These are phyloP conservation scores for Rhexocercosporidium sp. DNA, from an alignment of 2,329 filamentous ascomycete genomes.

Conservation along the genomic window DNA sequence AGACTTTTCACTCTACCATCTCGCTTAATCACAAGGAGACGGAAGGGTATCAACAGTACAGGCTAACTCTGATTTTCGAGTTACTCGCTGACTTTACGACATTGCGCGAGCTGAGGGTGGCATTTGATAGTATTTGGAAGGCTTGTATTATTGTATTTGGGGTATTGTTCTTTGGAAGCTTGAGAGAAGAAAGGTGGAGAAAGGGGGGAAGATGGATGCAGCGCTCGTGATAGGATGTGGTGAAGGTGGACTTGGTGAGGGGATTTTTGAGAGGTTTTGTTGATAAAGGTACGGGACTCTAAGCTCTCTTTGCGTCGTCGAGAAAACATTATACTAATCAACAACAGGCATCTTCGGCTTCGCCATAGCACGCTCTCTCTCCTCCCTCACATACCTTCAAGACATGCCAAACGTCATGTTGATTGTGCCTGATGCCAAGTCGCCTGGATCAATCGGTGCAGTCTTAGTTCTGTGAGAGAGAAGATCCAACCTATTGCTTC, in stretches of 20 bases:
- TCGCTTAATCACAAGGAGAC: no score
- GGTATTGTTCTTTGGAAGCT: no score
- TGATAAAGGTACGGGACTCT: background rate
- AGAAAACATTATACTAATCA: no score
- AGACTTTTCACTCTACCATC: no score
- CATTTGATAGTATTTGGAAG: no score
- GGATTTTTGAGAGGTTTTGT: background rate
- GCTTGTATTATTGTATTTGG: no score
- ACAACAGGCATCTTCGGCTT: constrained; percentile 3
- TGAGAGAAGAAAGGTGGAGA: no score
- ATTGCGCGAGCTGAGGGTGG: no score
- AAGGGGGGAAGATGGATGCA: background rate
- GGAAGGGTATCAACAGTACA: no score
- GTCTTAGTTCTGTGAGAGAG: background rate
- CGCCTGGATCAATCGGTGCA: background rate
- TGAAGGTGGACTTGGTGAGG: background rate
- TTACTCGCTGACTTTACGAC: no score
- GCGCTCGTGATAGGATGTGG: background rate
- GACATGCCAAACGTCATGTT: constrained; percentile 5
- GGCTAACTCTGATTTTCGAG: no score
- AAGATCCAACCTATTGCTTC: background rate
- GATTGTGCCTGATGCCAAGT: constrained; percentile 5
- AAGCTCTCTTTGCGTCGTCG: no score
- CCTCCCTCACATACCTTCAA: background rate
- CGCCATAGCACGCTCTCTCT: constrained; percentile 12